Percentiles rank a stretch among this genome's conserved stretches.
phyloP scores from a whole-genome alignment of 495 filamentous ascomycete genomes.

The Patellaria atrata region DNA sequence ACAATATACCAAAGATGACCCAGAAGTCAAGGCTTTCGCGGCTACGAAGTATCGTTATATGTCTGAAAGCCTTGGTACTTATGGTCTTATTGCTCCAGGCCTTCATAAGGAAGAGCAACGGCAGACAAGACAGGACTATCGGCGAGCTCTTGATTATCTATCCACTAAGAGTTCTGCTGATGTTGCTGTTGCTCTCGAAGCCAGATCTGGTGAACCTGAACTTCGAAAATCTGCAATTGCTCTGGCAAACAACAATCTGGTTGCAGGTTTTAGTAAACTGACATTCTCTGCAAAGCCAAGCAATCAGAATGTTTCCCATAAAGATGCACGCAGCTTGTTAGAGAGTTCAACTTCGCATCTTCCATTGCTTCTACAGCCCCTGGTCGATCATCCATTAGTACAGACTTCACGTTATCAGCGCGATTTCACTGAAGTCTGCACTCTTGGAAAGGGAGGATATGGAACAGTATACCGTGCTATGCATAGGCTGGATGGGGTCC shows the following conservation, averaged over 20 bases:
- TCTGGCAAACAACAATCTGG: not conserved
- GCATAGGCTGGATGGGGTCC: constrained; percentile 25
- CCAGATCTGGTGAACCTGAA: not conserved
- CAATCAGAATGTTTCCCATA: not conserved
- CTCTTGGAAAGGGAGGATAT: constrained; percentile 32
- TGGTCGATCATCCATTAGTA: constrained; percentile 12
- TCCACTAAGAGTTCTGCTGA: not conserved
- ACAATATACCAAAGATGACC: constrained; percentile 6
- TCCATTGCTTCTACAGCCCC: constrained; percentile 2
- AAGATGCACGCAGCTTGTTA: not conserved
- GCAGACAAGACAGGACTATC: constrained; percentile 11
- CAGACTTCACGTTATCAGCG: constrained; percentile 17
- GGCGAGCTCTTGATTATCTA: constrained; percentile 1
- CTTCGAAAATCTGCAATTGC: not conserved
- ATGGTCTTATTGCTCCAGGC: constrained; percentile 2
- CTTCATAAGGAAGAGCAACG: constrained; percentile 2
- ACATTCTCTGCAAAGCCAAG: not conserved
- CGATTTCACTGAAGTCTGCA: constrained; percentile 23
- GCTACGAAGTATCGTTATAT: constrained; percentile 10
- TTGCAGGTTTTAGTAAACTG: not conserved
- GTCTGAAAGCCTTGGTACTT: constrained; percentile 2
- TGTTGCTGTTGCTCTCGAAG: not conserved
- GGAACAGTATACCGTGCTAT: constrained; percentile 29
- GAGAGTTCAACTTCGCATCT: not conserved
- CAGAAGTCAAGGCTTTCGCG: constrained; percentile 16